These are phyloP conservation scores for Fragaria iinumae DNA, from an alignment of 306 rosid species.

Conservation along the genomic window DNA sequence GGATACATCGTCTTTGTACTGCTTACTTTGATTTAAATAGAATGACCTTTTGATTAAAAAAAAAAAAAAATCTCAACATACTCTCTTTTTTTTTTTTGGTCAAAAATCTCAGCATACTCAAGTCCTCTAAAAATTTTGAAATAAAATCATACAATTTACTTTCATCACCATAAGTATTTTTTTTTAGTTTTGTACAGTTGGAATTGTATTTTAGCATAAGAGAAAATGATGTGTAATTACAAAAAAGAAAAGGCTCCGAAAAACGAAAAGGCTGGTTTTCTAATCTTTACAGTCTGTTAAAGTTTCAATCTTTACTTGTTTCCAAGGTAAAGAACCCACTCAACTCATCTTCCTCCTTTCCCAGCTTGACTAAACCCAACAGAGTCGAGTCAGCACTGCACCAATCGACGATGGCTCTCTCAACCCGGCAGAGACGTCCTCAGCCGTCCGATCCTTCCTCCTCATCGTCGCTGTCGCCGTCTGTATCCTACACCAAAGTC, in stretches of 20 bases:
- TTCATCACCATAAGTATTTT: too few species aligned
- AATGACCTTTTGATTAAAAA: too few species aligned
- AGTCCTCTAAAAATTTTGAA: too few species aligned
- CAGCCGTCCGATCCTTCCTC: slow-evolving; percentile 50
- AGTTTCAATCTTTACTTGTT: background rate
- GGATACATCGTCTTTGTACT: too few species aligned
- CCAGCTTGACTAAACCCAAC: background rate
- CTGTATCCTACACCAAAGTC: slow-evolving; percentile 54
- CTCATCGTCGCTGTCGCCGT: slow-evolving; percentile 31
- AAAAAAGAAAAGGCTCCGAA: background rate
- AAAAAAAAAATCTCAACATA: too few species aligned
- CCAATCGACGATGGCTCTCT: slow-evolving; percentile 39
- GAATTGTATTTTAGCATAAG: too few species aligned
- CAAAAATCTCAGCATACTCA: too few species aligned
- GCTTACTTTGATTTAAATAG: too few species aligned
- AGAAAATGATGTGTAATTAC: too few species aligned
- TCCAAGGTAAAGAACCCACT: slow-evolving; percentile 16
- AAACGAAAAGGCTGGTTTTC: background rate
- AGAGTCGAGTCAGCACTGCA: background rate
- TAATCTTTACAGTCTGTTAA: background rate
- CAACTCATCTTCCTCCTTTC: background rate
- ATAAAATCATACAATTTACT: too few species aligned
- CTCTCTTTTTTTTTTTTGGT: too few species aligned
- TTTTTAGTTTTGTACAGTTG: too few species aligned
- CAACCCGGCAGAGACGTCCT: slow-evolving; percentile 63